These are phyloP conservation scores for Barbarea vulgaris DNA, from an alignment of 345 rosid species.

Conservation along the genomic window DNA sequence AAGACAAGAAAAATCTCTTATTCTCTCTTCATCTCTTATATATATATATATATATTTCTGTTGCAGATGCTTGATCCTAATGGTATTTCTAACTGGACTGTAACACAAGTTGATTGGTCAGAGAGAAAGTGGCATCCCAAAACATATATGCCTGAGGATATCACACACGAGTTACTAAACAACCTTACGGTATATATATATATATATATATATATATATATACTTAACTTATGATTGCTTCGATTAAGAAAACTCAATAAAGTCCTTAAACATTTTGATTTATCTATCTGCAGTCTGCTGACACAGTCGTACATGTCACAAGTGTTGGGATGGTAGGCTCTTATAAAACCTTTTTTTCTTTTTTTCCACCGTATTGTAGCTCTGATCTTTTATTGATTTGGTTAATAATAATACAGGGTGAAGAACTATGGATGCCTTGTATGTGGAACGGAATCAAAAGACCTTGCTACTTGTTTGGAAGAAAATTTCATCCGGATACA, in stretches of 20 bases:
- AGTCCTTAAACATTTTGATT: background rate
- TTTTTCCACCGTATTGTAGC: background rate
- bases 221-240: background rate
- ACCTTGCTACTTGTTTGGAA: constrained; percentile 92
- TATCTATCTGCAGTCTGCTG: constrained; percentile 67
- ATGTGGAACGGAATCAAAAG: constrained; percentile 93
- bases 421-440: constrained; percentile 63
- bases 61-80: constrained; percentile 83
- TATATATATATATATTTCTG: background rate
- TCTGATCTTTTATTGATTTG: background rate
- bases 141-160: constrained; percentile 71
- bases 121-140: constrained; percentile 99
- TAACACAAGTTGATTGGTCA: constrained; percentile 98
- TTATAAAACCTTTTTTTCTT: background rate
- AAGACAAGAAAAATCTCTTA: background rate
- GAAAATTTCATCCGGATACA: constrained; percentile 82
- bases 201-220: constrained; percentile 37
- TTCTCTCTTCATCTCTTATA: background rate
- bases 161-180: constrained; percentile 61
- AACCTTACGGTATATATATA: constrained; percentile 71
- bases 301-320: constrained; percentile 71
- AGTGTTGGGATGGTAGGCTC: constrained; percentile 71
- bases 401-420: constrained; percentile 55
- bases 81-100: constrained; percentile 93
- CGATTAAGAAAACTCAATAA: background rate